Evolutionary conservation across 1,139 yeast species (phyloP).

Genomic region (Nakaseomyces uthaithaninus): DNA sequence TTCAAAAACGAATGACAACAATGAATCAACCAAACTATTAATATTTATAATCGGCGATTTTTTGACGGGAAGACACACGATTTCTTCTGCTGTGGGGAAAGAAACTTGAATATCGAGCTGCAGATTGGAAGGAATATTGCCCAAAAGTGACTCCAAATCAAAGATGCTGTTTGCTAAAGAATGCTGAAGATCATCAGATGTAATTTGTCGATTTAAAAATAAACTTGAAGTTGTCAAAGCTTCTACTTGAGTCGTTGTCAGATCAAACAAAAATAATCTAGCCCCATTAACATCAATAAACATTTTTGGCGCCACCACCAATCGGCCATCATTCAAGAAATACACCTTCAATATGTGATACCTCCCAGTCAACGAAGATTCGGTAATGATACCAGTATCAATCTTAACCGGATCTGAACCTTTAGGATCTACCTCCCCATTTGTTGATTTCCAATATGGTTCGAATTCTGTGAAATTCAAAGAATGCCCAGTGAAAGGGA

Average conservation of each 20-base stretch:
- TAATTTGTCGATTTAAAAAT: neutral
- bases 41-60: conserved; percentile 40
- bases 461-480: conserved; percentile 88
- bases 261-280: conserved; percentile 40
- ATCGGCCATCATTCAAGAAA: conserved; percentile 72
- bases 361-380: conserved; percentile 80
- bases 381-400: conserved; percentile 55
- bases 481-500: conserved; percentile 78
- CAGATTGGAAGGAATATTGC: conserved; percentile 46
- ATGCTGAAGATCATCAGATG: conserved; percentile 32
- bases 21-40: conserved; percentile 67
- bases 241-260: conserved; percentile 34
- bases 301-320: conserved; percentile 73
- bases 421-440: conserved; percentile 21
- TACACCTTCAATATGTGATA: conserved; percentile 67
- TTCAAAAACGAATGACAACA: conserved; percentile 63
- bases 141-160: conserved; percentile 57
- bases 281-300: conserved; percentile 50
- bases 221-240: neutral
- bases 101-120: conserved; percentile 72
- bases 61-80: conserved; percentile 46
- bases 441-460: conserved; percentile 82
- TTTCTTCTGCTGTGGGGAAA: conserved; percentile 70
- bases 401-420: conserved; percentile 13
- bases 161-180: conserved; percentile 41